Evolutionary conservation across 2,329 filamentous ascomycete species (phyloP).

Genomic region (Sporothrix brasiliensis): DNA sequence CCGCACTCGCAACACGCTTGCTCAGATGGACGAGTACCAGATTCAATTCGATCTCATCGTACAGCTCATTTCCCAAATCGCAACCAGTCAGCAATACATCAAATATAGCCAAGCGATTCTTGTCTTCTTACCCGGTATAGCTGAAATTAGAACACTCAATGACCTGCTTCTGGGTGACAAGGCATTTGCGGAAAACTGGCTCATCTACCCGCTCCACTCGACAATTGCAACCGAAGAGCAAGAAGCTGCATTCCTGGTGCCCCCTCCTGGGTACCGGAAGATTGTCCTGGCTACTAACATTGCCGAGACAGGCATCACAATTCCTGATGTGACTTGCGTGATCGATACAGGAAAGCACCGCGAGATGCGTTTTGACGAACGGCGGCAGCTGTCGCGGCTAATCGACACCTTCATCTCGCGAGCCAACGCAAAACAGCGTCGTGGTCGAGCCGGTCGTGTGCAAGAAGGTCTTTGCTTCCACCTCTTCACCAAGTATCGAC

Average conservation of each 20-base stretch:
- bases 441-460: conserved; percentile 91
- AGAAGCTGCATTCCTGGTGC: conserved; percentile 86
- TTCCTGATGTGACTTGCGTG: conserved; percentile 95
- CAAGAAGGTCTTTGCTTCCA: conserved; percentile 96
- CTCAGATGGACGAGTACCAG: conserved; percentile 83
- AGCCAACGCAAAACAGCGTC: conserved; percentile 92
- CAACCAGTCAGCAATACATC: conserved; percentile 65
- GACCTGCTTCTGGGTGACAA: conserved; percentile 79
- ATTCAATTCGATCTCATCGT: conserved; percentile 88
- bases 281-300: conserved; percentile 98
- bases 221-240: conserved; percentile 96
- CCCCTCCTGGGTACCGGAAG: conserved; percentile 80
- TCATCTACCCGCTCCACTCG: conserved; percentile 88
- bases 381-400: conserved; percentile 83
- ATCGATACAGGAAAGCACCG: conserved; percentile 96
- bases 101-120: conserved; percentile 86
- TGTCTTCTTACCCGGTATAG: conserved; percentile 93
- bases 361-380: conserved; percentile 96
- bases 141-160: conserved; percentile 86
- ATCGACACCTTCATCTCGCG: conserved; percentile 94
- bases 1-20: conserved; percentile 72
- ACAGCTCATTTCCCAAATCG: conserved; percentile 75
- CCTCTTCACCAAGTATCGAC: conserved; percentile 85
- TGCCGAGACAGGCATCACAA: conserved; percentile 97
- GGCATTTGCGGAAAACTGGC: conserved; percentile 75